Conservation (phyloP, 257 asterid species). For the Jacaranda mimosifolia region DNA sequence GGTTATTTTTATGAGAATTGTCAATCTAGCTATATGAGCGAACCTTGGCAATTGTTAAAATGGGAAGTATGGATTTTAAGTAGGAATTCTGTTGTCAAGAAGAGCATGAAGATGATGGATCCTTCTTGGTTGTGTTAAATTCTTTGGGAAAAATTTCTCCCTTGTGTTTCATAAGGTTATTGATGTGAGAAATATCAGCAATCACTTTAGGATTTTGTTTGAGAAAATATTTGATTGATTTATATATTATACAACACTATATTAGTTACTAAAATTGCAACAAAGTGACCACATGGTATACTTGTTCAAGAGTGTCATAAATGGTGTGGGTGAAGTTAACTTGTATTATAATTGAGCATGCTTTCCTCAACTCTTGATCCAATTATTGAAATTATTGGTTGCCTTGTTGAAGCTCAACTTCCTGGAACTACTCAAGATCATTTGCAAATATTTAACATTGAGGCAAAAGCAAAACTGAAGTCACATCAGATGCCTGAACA, state of each 20-base stretch:
- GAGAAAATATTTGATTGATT: slow-evolving; percentile 12
- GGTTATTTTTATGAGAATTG: background rate
- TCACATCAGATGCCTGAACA: slow-evolving; percentile 98
- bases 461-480: slow-evolving; percentile 88
- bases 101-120: slow-evolving; percentile 17
- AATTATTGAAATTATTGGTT: slow-evolving; percentile 37
- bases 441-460: slow-evolving; percentile 94
- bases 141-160: background rate
- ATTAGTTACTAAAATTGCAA: slow-evolving; percentile 18
- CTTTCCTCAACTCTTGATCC: slow-evolving; percentile 22
- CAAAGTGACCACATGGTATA: background rate
- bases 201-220: slow-evolving; percentile 8
- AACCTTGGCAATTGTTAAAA: background rate
- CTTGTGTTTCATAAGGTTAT: background rate
- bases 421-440: slow-evolving; percentile 94
- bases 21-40: background rate
- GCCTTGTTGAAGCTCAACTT: slow-evolving; percentile 76
- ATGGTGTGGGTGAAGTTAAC: slow-evolving; percentile 9
- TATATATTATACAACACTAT: background rate
- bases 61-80: background rate
- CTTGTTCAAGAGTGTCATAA: slow-evolving; percentile 28
- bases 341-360: background rate
- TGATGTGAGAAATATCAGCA: slow-evolving; percentile 4
- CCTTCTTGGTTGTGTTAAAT: background rate
- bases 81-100: slow-evolving; percentile 7